Evolutionary conservation across 2,329 filamentous ascomycete species (phyloP), one percentile per base, ranked within the genome.

Genomic region (Diplodia sapinea): DNA sequence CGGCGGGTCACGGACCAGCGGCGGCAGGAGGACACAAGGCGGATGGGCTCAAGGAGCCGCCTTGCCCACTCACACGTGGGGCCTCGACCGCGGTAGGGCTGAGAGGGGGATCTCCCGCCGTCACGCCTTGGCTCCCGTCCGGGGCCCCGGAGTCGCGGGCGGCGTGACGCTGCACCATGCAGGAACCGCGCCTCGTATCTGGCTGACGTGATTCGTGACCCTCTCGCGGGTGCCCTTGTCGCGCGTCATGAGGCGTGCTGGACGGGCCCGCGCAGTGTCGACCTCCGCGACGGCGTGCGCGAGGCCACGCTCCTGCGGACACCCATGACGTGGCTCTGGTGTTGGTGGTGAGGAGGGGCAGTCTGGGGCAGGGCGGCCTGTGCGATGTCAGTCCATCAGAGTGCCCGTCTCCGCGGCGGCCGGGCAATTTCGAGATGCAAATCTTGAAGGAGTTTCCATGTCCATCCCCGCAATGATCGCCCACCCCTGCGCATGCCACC

Each of bases 381-480:
- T 63, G 59, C 59, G 59, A 63, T 63, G 43, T 20, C 31, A 63
- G 59, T 51, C 47, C 59, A 51, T 38, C 59, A 63, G n/a, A 63
- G 29, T 63, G 59, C 43, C 59, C 59, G 31, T 63, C 43, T 50
- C 59, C 59, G 57, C 57, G 40, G 33, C 26, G 23, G 59, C 59
- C 59, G 59, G 50, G 59, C 33, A 26, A 51, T 49, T 43, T 62
- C 17, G 43, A 51, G 59, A 51, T 63, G 59, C 59, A 63, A 51
- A 63, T 63, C 59, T 40, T 20, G 59, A 38, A 38, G 59, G 23
- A 23, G 59, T 49, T 49, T 43, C 26, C 57, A 62, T 62, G 49
- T 62, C 57, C 57, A 51, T 31, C 59, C 59, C 59, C 59, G 59
- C 59, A 63, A 63, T 63, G 59, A 63, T 63, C 59, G 59, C 59